Evolutionary conservation across 306 rosid species (phyloP).

Genomic region (Medicago truncatula): MtrunA17r5.0-ANR NC_053049.1:34612501-34613000

Average conservation of each 20-base stretch:
- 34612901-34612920: too few relatives aligned
- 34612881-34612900: too few relatives aligned
- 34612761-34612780: constrained; percentile 58
- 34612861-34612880: too few relatives aligned
- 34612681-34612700: constrained; percentile 60
- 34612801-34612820: neutral
- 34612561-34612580: constrained; percentile 69
- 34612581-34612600: constrained; percentile 66
- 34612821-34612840: neutral
- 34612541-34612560: constrained; percentile 68
- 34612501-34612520: constrained; percentile 57
- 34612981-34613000: too few relatives aligned
- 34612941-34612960: too few relatives aligned
- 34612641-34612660: constrained; percentile 77
- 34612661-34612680: constrained; percentile 55
- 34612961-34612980: too few relatives aligned
- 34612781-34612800: neutral
- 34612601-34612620: constrained; percentile 77
- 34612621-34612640: constrained; percentile 86
- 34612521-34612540: constrained; percentile 67
- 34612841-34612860: neutral
- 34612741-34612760: constrained; percentile 84
- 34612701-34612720: constrained; percentile 51
- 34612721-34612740: constrained; percentile 69
- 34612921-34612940: too few relatives aligned